Base-by-base conservation (phyloP, 1,284 basidiomycete genomes). In the Cryptococcus maquisensis region DNA sequence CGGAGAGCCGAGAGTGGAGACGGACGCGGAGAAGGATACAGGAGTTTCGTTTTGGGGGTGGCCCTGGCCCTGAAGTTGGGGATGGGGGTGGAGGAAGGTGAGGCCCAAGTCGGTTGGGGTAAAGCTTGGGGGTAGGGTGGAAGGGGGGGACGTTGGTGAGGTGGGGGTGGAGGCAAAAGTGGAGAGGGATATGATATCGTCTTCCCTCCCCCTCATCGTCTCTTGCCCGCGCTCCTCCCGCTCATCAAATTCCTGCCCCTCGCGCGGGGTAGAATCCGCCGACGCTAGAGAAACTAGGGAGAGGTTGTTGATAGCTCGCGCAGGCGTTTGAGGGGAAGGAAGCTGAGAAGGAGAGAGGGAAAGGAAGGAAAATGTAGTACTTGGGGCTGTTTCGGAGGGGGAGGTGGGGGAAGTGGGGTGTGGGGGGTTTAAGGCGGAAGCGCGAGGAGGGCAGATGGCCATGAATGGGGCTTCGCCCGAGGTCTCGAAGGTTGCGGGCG, bases 91-190 rank as follows among this genome's bases (percentile, higher is more conserved):
- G 23, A 23, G 32, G 51, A 54, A 23, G 46, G 39, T 6, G 52
- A 35, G 18, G 36, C 49, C 15, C 26, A 16, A 28, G 52, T 47
- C 9, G 51, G 51, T 0, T 49, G 13, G 20, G 49, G 39, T 13
- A 56, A n/a, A 7, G 55, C 52, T 16, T 54, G 45, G 23, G 21
- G 23, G 18, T 15, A 62, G 62, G 12, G 63, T 60, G 46, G 63
- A 68, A 3, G 55, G 35, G 55, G 65, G 61, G n/a, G 61, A 62
- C 51, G 64, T 60, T 49, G 59, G 54, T 42, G 63, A 65, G 15
- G 49, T 52, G 21, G 51, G 42, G 28, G 20, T 46, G 24, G 37
- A 32, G 40, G 51, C 55, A 18, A 49, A 43, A 23, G 47, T 47
- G 4, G 51, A 53, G 10, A 61, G 48, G 10, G 51, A 55, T 47